These are phyloP conservation scores for Rhizopogon vulgaris DNA, from an alignment of 768 basidiomycete genomes.

Conservation along the genomic window DNA sequence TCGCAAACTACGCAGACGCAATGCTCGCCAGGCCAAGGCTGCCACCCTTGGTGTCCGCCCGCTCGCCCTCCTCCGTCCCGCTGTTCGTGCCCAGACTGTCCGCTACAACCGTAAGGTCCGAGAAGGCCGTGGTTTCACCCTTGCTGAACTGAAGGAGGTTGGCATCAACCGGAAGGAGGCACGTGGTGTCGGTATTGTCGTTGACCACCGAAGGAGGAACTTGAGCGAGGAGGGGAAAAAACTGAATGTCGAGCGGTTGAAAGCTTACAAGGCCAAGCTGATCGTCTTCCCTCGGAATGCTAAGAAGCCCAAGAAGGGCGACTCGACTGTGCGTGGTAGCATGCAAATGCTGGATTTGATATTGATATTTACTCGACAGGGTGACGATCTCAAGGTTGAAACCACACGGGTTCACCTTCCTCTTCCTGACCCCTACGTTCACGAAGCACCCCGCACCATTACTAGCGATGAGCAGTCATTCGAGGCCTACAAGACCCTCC, in stretches of 20 bases:
- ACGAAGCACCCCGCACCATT: slow-evolving; percentile 90
- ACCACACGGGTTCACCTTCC: slow-evolving; percentile 65
- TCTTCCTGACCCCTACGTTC: slow-evolving; percentile 59
- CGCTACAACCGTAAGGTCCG: slow-evolving; percentile 98
- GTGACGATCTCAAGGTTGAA: slow-evolving; percentile 72
- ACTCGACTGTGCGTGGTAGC: slow-evolving; percentile 66
- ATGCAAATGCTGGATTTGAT: slow-evolving; percentile 1
- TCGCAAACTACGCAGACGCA: slow-evolving; percentile 92
- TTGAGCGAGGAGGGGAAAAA: slow-evolving; percentile 95
- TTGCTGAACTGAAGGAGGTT: slow-evolving; percentile 91
- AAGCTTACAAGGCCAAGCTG: slow-evolving; percentile 87
- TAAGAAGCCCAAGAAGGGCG: slow-evolving; percentile 92
- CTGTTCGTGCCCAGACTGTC: slow-evolving; percentile 92
- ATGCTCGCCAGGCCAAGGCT: slow-evolving; percentile 87
- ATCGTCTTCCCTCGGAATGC: slow-evolving; percentile 97
- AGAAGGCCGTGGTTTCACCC: slow-evolving; percentile 94
- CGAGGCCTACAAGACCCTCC: slow-evolving; percentile 85
- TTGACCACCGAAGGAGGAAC: slow-evolving; percentile 96
- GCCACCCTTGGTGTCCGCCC: slow-evolving; percentile 89
- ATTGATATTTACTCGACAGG: slow-evolving; percentile 36
- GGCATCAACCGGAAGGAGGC: slow-evolving; percentile 94
- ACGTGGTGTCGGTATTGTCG: slow-evolving; percentile 85
- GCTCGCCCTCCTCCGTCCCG: slow-evolving; percentile 87
- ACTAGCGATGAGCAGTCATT: slow-evolving; percentile 85
- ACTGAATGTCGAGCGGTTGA: slow-evolving; percentile 89